phyloP scores from a whole-genome alignment of 1,139 yeast genomes.

The Suhomyces maxii region DNA sequence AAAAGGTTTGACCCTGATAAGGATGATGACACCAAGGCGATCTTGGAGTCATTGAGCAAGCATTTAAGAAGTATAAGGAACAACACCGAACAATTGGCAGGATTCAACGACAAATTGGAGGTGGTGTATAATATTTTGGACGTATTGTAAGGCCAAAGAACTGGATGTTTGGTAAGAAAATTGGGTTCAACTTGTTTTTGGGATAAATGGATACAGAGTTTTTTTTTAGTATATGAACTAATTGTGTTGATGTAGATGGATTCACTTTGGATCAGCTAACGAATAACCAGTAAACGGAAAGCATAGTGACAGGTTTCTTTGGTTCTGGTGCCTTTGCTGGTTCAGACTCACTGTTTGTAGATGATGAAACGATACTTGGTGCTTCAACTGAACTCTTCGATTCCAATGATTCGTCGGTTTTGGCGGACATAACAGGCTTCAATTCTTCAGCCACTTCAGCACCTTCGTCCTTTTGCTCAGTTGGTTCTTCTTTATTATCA shows the following conservation, averaged over 20 bases:
- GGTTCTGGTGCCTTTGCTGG: background rate
- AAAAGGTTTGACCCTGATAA: slow-evolving; percentile 25
- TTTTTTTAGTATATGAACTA: too few relatives aligned
- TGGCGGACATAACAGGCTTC: too few relatives aligned
- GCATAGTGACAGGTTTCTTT: slow-evolving; percentile 12
- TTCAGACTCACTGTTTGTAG: too few relatives aligned
- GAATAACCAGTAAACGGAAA: slow-evolving; percentile 36
- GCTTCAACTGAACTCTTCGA: too few relatives aligned
- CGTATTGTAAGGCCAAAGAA: slow-evolving; percentile 10
- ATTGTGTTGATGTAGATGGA: background rate
- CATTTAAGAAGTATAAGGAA: slow-evolving; percentile 21
- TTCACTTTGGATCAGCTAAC: slow-evolving; percentile 15
- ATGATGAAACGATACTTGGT: too few relatives aligned
- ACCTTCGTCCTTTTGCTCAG: background rate
- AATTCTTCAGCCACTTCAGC: background rate
- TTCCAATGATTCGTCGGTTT: background rate
- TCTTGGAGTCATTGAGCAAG: slow-evolving; percentile 20
- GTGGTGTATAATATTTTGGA: slow-evolving; percentile 27
- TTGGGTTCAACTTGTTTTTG: too few relatives aligned
- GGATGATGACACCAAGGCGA: slow-evolving; percentile 24
- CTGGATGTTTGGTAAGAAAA: too few relatives aligned
- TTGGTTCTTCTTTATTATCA: background rate
- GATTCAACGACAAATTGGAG: slow-evolving; percentile 31
- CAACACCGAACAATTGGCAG: slow-evolving; percentile 20
- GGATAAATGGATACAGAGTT: too few relatives aligned